Evolutionary conservation across 495 filamentous ascomycete genomes (phyloP), one percentile per base, ranked within the genome.

Genomic region (Penicillium diatomitis): DNA sequence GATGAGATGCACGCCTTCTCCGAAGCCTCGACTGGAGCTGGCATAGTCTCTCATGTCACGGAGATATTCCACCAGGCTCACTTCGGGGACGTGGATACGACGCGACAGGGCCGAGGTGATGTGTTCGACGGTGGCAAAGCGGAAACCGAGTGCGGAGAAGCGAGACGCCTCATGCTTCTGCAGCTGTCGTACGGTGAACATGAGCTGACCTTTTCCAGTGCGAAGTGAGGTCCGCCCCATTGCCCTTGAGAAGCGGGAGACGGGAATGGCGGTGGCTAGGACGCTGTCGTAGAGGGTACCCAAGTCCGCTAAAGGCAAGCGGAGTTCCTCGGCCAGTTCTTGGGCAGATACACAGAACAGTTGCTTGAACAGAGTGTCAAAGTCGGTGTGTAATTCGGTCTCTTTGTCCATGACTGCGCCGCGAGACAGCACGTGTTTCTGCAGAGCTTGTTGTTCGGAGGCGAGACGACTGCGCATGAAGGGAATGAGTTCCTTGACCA

Each of bases 281-380:
- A 95, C 84, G 48, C 86, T 80, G 43, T 92, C 84, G 69, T 86
- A 92, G 3, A 96, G 74, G 10, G 84, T 72, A 2, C 90, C 90
- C 5, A 89, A 64, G 10, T 83, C 67, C 5, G 75, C 72, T 2
- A 94, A 61, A 3, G 77, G 69, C 32, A 78, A 70, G 51, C 84
- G 72, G 48, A 91, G 66, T 37, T 78, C 72, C 2, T 76, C 69
- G 7, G 90, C 86, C 8, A 96, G 78, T 37, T 80, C 78, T 3
- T 82, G 75, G 0, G 90, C 88, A 8, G 89, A 81, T 11, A 88
- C 71, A 53, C 88, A 95, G 66, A 95, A 95, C 5, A 87, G 73
- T 48, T 92, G 87, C n/a, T 87, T 85, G 67, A 96, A 90, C 8
- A 88, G 70, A 12, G 82, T 71, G 30, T 86, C 81, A 54, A 92